Conservation (phyloP, 768 basidiomycete genomes). For the Butyriboletus loyo region DNA sequence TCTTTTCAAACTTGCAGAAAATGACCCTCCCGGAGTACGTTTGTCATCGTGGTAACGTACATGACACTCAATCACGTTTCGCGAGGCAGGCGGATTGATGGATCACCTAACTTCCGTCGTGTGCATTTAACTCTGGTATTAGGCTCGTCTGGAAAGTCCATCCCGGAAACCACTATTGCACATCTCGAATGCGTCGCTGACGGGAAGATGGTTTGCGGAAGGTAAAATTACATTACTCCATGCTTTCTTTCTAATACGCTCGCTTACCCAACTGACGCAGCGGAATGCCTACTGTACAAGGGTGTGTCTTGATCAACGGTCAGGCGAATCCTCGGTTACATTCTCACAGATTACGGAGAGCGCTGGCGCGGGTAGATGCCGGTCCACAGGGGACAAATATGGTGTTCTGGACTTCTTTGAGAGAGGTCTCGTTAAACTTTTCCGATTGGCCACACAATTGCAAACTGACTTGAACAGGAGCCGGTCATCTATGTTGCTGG, state of each 20-base stretch:
- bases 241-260: slow-evolving; percentile 12
- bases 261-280: slow-evolving; percentile 37
- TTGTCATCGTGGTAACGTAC: background rate
- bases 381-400: slow-evolving; percentile 69
- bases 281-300: slow-evolving; percentile 94
- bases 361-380: slow-evolving; percentile 77
- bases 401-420: slow-evolving; percentile 92
- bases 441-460: background rate
- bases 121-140: slow-evolving; percentile 59
- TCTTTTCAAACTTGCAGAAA: slow-evolving; percentile 93
- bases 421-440: slow-evolving; percentile 58
- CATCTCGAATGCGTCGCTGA: slow-evolving; percentile 35
- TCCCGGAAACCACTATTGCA: slow-evolving; percentile 33
- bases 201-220: slow-evolving; percentile 73
- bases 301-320: slow-evolving; percentile 29
- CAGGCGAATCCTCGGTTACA: background rate
- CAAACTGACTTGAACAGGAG: slow-evolving; percentile 49
- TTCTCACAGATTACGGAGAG: slow-evolving; percentile 62
- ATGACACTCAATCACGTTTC: slow-evolving; percentile 3
- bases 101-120: slow-evolving; percentile 90
- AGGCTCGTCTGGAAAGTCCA: slow-evolving; percentile 21
- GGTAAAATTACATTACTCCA: slow-evolving; percentile 40
- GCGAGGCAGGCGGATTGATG: slow-evolving; percentile 72
- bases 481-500: slow-evolving; percentile 90
- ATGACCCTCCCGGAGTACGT: slow-evolving; percentile 91